These are phyloP conservation scores for Aspergillus proliferans DNA, from an alignment of 2,329 filamentous ascomycete species.

Conservation along the genomic window DNA sequence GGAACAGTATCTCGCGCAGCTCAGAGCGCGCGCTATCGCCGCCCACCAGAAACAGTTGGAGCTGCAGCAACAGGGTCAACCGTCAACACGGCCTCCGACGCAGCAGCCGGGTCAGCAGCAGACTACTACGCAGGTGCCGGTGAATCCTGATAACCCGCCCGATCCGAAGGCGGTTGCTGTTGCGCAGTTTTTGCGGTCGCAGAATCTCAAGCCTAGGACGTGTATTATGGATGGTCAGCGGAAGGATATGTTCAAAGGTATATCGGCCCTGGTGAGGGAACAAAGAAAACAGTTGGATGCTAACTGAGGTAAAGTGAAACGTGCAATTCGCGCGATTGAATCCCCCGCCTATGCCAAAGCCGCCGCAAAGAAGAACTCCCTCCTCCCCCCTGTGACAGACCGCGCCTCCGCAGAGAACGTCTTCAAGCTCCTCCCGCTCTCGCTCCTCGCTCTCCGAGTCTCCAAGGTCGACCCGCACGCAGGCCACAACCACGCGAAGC, in stretches of 20 bases:
- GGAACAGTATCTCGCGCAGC: slow-evolving; percentile 43
- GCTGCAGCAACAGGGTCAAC: slow-evolving; percentile 32
- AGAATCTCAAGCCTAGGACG: slow-evolving; percentile 82
- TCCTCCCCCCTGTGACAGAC: slow-evolving; percentile 81
- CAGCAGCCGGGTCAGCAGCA: slow-evolving; percentile 28
- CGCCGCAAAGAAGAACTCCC: slow-evolving; percentile 72
- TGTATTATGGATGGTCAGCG: slow-evolving; percentile 93
- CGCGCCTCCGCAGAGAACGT: slow-evolving; percentile 82
- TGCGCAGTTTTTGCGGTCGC: slow-evolving; percentile 75
- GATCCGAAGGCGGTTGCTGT: slow-evolving; percentile 85
- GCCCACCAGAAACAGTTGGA: slow-evolving; percentile 35
- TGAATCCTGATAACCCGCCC: slow-evolving; percentile 55
- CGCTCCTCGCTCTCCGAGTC: slow-evolving; percentile 86
- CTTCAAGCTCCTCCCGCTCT: slow-evolving; percentile 92
- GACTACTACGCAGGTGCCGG: slow-evolving; percentile 41
- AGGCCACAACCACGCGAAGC: slow-evolving; percentile 62
- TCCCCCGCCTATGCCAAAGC: slow-evolving; percentile 88
- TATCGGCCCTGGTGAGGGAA: neutral
- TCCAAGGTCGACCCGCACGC: slow-evolving; percentile 72
- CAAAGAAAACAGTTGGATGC: neutral
- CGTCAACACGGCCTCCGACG: slow-evolving; percentile 36
- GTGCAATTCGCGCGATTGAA: slow-evolving; percentile 82
- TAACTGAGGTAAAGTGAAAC: slow-evolving; percentile 63
- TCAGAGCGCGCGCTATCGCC: slow-evolving; percentile 43
- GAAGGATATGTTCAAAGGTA: slow-evolving; percentile 97